Base-by-base conservation (phyloP, 2,329 filamentous ascomycete species). In the Claviceps paspali region DNA sequence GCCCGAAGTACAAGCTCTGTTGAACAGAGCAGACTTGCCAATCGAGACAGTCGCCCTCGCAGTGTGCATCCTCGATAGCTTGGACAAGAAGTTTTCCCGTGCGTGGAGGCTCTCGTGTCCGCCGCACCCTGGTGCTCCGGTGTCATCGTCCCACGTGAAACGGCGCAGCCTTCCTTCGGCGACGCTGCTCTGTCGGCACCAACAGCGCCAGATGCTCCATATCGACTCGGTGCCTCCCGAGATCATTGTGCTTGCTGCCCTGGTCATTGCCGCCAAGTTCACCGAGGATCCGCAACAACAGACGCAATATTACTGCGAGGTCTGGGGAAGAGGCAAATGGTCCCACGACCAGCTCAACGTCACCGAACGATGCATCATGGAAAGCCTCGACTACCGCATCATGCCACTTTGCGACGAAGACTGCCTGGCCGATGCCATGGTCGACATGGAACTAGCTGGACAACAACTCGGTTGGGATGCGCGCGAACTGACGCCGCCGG, bases 251-350 rank as follows among this genome's bases (percentile, higher is more conserved):
- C 60, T 80, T n/a, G 63, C 68, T 1, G 71, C 76, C 1, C 59
- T 81, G 14, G 61, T 77, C 43, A 70, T 80, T 37, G 73, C 76
- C n/a, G 61, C 66, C 49, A 80, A 81, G 55, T 80, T 79, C 48
- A 62, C 69, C 31, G 70, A 78, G 46, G 76, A 81, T 55, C 57
- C 60, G 36, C 65, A 73, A 47, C 62, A 67, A 43, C 56, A 62
- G 4, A 70, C 71, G 1, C 57, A 60, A 33, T 67, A 67, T 49
- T 78, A 74, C 55, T 61, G 63, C 42, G 48, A 59, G 12, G 53
- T 52, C 21, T 79, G 74, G 71, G 74, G 68, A 17, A 59, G 55
- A 19, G 59, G 61, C 34, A 48, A 67, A 33, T 81, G 76, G 74
- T 68, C 71, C 2, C 65, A 63, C 47, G 63, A 68, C 39, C 74